These are phyloP conservation scores for Solanum chacoense DNA, from an alignment of 305 asterid species.

Conservation along the genomic window DNA sequence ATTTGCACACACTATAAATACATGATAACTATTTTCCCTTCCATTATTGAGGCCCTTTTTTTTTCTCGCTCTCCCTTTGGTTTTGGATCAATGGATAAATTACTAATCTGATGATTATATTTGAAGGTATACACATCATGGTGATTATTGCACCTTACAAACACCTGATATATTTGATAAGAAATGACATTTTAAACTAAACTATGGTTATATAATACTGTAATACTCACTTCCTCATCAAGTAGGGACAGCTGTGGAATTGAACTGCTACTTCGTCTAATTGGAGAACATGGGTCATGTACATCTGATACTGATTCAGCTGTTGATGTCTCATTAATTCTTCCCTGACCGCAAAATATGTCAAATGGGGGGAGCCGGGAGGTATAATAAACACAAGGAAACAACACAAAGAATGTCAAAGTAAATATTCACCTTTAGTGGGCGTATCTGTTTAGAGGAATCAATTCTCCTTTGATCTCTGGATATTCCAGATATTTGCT, in stretches of 20 bases:
- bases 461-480: conserved; percentile 40
- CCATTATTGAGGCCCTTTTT: not conserved
- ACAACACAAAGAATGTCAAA: not conserved
- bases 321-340: conserved; percentile 30
- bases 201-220: not conserved
- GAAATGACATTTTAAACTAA: not conserved
- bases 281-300: conserved; percentile 37
- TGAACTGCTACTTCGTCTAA: conserved; percentile 28
- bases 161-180: not conserved
- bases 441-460: conserved; percentile 27
- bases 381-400: not conserved
- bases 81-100: not conserved
- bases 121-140: not conserved
- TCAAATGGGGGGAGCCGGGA: not conserved
- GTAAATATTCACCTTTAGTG: conserved; percentile 35
- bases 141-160: not conserved
- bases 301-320: conserved; percentile 44
- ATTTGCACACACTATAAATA: not conserved
- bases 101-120: not conserved
- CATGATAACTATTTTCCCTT: not conserved
- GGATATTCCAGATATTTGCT: conserved; percentile 30
- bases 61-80: not conserved
- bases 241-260: conserved; percentile 23
- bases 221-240: conserved; percentile 51
- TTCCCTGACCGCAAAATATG: conserved; percentile 36